Evolutionary conservation across 176 grass and related monocot genomes (phyloP), one percentile per base, ranked within the genome.

Genomic region (Avena insularis): DNA sequence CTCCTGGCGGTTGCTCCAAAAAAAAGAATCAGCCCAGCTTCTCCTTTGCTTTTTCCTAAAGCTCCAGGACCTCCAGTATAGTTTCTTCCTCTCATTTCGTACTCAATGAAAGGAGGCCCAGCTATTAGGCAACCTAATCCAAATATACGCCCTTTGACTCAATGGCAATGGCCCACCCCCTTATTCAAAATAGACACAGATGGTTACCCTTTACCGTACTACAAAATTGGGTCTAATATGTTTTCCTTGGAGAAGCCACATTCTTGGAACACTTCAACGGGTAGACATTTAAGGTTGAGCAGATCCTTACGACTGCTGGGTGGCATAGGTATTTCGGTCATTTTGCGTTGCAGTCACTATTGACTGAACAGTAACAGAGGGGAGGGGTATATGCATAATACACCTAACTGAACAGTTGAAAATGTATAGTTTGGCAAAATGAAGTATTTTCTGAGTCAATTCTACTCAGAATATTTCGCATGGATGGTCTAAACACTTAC

Each of bases 161-260:
- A 61, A 61, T 61, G 20, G 12, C n/a, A 1, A 61, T 61, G 59
- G 11, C 16, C 5, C 55, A 58, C 33, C 55, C 17, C 55, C 6
- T 58, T 58, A 58, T 17, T 58, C 19, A 70, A 19, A 43, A 20
- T 6, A 43, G 35, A 16, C 8, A 70, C 16, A 9, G 8, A 17
- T 68, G 66, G 33, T 35, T 35, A 35, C 33, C 33, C 33, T 73
- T 38, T 73, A 74, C n/a, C 8, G 36, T 45, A 50, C 12, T 49
- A 74, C n/a, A 74, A 48, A 74, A 5, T 74, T 49, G 71, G 11
- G n/a, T 74, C 45, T 49, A 74, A 74, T 48, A 73, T 23, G n/a
- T 45, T 35, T 35, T 35, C 33, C 33, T 35, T 35, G 33, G 33
- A 35, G 33, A 35, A 35, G 33, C 33, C 33, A 35, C 33, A 35